Evolutionary conservation across 352 stramenopile species (phyloP).

Genomic region (Pythium guiyangense): DNA sequence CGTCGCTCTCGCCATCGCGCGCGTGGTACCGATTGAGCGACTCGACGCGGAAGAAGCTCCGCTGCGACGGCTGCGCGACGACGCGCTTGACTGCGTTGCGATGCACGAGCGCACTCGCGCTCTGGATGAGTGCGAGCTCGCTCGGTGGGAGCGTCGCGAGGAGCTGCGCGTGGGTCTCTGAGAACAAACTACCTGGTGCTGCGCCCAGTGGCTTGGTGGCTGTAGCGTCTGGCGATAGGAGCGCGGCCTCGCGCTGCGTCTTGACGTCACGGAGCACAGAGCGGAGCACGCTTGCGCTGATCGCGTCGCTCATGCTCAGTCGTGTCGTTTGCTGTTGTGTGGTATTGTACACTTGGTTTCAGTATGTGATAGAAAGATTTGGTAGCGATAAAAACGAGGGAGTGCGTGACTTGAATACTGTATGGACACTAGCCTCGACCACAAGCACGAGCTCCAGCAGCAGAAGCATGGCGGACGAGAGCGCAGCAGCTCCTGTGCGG

Average conservation of each 20-base stretch:
- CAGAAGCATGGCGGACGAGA: constrained; percentile 6
- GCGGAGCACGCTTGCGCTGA: constrained; percentile 33
- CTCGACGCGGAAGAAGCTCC: constrained; percentile 60
- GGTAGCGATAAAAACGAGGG: too few relatives aligned
- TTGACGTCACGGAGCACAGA: constrained; percentile 47
- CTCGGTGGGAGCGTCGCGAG: constrained; percentile 29
- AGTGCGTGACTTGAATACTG: too few relatives aligned
- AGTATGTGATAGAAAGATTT: background rate
- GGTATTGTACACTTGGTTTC: too few relatives aligned
- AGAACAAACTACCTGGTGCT: constrained; percentile 15
- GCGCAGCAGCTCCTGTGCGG: constrained; percentile 1
- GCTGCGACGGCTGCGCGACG: constrained; percentile 34
- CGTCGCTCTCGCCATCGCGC: background rate
- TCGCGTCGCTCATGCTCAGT: constrained; percentile 8
- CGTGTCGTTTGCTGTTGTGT: background rate
- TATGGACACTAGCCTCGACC: too few relatives aligned
- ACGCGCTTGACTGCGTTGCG: constrained; percentile 39
- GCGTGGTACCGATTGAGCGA: constrained; percentile 56
- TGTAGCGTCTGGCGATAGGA: background rate
- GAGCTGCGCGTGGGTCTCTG: constrained; percentile 40
- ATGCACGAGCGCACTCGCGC: constrained; percentile 52
- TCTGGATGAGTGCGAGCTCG: constrained; percentile 46
- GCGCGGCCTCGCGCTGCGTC: constrained; percentile 4
- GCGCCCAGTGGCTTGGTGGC: background rate
- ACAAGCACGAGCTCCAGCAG: too few relatives aligned